Evolutionary conservation across 306 rosid species (phyloP), one percentile per base, ranked within the genome.

Genomic region (Dryas octopetala): DNA sequence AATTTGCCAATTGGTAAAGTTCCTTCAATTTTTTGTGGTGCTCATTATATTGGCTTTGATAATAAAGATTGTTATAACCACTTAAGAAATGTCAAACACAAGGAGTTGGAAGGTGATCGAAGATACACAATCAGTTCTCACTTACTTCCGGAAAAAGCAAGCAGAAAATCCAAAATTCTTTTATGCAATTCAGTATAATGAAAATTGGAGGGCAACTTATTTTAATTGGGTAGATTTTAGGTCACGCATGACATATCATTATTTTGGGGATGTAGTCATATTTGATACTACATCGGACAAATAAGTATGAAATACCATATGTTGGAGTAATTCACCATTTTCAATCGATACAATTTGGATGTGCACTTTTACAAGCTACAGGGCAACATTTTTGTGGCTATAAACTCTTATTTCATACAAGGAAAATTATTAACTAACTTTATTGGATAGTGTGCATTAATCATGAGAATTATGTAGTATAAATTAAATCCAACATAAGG

Each of bases 281-380:
- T 74, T 60, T 46, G 70, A 48, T 26, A 74, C 48, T 6, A 59
- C 68, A 6, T 61, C 16, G 13, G 9, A 47, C 61, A 74, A 47
- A 59, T 49, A 74, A 47, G 9, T 74, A 74, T 16, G 49, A 74
- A 6, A 46, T 60, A 70, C 12, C 61, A 14, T 74, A 47, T 48
- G 13, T n/a, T 0, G 7, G 69, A 17, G 45, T 74, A 16, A 73
- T 47, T 12, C 58, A 61, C 48, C 77, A 46, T 2, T 23, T 23
- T 4, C 48, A 74, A 62, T 19, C 77, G 4, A 47, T 73, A 49
- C 32, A 49, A 9, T 73, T 46, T 14, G 60, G 32, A 16, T 74
- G 58, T 61, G 60, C 69, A 1, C 47, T 74, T 19, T 74, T 74
- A 46, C 48, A 74, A 61, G 60, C 60, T 59, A 45, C 6, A 1